Evolutionary conservation across 345 rosid species (phyloP).

Genomic region (Stellera chamaejasme): DNA sequence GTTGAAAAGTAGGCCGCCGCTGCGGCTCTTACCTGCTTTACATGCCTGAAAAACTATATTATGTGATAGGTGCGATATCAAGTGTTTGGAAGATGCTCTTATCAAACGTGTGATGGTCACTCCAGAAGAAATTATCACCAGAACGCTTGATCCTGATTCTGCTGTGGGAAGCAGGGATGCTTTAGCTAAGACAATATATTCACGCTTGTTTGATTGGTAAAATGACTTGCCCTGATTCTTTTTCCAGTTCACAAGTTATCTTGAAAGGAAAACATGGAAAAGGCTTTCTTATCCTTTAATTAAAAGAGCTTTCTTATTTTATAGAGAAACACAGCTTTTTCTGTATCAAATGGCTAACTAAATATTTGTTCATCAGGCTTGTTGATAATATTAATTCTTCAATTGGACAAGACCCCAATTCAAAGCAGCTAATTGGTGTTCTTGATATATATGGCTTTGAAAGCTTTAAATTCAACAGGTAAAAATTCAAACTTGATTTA

Average conservation of each 20-base stretch:
- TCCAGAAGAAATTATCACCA: slow-evolving; percentile 96
- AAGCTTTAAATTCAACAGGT: slow-evolving; percentile 97
- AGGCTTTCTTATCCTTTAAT: slow-evolving; percentile 1
- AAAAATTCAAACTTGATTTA: slow-evolving; percentile 18
- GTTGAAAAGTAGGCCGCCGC: neutral
- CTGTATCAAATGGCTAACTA: neutral
- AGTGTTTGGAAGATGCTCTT: slow-evolving; percentile 88
- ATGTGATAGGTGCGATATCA: slow-evolving; percentile 65
- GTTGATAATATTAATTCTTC: slow-evolving; percentile 90
- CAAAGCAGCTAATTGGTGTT: slow-evolving; percentile 88
- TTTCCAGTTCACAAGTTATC: slow-evolving; percentile 7
- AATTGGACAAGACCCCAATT: slow-evolving; percentile 99
- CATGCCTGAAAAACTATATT: slow-evolving; percentile 12
- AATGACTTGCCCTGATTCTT: slow-evolving; percentile 11
- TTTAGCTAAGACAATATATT: slow-evolving; percentile 86
- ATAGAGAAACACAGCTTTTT: too few relatives aligned
- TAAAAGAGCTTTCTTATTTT: slow-evolving; percentile 1
- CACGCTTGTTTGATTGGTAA: slow-evolving; percentile 99
- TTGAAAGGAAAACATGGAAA: neutral
- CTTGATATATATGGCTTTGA: slow-evolving; percentile 99
- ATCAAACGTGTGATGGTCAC: slow-evolving; percentile 99
- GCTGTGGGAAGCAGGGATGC: slow-evolving; percentile 95
- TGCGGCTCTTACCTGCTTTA: slow-evolving; percentile 9
- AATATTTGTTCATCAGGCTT: slow-evolving; percentile 51
- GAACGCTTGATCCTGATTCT: slow-evolving; percentile 87